phyloP scores from a whole-genome alignment of 495 filamentous ascomycete genomes.

The Tuber magnatum region DNA sequence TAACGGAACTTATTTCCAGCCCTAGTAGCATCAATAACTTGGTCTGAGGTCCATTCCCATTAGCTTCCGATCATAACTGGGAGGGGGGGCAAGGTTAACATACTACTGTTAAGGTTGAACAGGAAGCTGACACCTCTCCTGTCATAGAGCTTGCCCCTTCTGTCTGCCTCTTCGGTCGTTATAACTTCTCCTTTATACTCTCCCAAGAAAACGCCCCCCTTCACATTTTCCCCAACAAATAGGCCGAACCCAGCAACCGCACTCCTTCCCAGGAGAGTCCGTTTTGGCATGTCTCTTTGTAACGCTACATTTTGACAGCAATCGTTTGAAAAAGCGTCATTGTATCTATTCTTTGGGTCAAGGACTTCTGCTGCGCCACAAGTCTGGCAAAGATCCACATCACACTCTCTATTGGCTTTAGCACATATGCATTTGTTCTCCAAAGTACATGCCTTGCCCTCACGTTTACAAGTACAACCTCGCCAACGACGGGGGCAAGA shows the following conservation, averaged over 20 bases:
- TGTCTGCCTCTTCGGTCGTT: constrained; percentile 55
- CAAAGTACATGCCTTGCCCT: constrained; percentile 48
- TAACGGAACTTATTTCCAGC: constrained; percentile 55
- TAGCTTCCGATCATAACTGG: constrained; percentile 47
- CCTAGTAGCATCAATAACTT: constrained; percentile 47
- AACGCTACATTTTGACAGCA: constrained; percentile 58
- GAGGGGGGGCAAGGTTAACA: constrained; percentile 31
- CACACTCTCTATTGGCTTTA: constrained; percentile 61
- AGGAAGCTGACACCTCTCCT: constrained; percentile 56
- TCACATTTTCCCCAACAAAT: constrained; percentile 56
- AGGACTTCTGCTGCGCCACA: constrained; percentile 59
- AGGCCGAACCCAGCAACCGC: constrained; percentile 60
- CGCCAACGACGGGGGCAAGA: constrained; percentile 58
- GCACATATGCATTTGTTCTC: constrained; percentile 54
- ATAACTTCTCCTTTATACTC: constrained; percentile 70
- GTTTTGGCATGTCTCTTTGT: constrained; percentile 55
- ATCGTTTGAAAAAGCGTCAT: constrained; percentile 47
- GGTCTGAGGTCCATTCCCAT: constrained; percentile 21
- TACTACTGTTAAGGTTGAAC: constrained; percentile 52
- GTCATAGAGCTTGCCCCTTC: constrained; percentile 59
- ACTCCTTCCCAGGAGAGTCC: constrained; percentile 56
- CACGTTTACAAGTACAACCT: constrained; percentile 56
- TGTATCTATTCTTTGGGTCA: constrained; percentile 53
- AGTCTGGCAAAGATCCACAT: constrained; percentile 57
- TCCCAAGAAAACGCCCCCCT: constrained; percentile 55